Percentiles rank a stretch among this genome's conserved stretches.
Evolutionary conservation across 192 early-diverging fungal species (phyloP).

Genomic region (Podila epicladia): DNA sequence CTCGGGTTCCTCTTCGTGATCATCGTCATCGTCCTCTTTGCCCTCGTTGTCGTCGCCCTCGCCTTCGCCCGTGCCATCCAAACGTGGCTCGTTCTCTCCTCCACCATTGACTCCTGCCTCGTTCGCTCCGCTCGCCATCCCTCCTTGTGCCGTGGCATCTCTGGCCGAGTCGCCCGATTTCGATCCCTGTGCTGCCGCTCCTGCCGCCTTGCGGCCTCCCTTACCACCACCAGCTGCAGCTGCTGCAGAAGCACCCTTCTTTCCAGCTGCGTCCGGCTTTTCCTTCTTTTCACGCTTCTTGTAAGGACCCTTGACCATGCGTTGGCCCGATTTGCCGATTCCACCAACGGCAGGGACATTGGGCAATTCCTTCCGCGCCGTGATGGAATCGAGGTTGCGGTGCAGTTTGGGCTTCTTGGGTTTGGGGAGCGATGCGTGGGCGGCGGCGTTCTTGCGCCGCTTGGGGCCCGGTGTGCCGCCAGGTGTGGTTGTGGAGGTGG

Average conservation of each 20-base stretch:
- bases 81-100: background rate
- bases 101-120: conserved; percentile 4
- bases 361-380: conserved; percentile 24
- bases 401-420: conserved; percentile 49
- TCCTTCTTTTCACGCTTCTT: conserved; percentile 50
- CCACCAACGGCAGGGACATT: conserved; percentile 24
- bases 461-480: conserved; percentile 1
- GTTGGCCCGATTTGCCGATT: conserved; percentile 19
- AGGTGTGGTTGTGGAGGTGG: background rate
- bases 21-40: conserved; percentile 60
- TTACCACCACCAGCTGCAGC: background rate
- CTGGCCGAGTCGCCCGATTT: background rate
- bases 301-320: conserved; percentile 44
- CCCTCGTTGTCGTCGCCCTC: conserved; percentile 22
- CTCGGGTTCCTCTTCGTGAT: conserved; percentile 62
- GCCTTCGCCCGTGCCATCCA: background rate
- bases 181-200: background rate
- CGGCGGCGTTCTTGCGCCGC: conserved; percentile 30
- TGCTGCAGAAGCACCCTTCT: background rate
- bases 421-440: conserved; percentile 16
- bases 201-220: background rate
- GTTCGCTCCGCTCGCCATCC: background rate
- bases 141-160: background rate
- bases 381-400: conserved; percentile 36
- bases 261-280: conserved; percentile 7